phyloP scores from a whole-genome alignment of 2,329 filamentous ascomycete species.

The Dactylellina drechsleri region DNA sequence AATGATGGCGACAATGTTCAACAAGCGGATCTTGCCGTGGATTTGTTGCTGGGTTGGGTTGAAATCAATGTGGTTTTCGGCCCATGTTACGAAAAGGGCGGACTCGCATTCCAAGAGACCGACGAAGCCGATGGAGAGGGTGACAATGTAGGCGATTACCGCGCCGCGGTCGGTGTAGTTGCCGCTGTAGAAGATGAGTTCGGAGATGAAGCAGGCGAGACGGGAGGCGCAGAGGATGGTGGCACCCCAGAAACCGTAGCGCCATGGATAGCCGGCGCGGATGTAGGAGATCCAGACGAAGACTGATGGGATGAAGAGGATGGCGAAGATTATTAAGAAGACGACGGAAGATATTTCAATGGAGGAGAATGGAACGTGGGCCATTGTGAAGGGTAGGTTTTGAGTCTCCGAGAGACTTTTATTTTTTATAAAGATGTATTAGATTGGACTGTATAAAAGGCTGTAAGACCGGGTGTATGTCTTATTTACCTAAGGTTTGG shows the following conservation, averaged over 20 bases:
- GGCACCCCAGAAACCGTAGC: slow-evolving; percentile 54
- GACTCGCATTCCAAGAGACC: slow-evolving; percentile 48
- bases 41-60: slow-evolving; percentile 26
- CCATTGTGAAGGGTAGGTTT: slow-evolving; percentile 12
- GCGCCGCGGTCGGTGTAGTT: slow-evolving; percentile 37
- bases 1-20: slow-evolving; percentile 38
- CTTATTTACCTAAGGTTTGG: too few species aligned
- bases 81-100: slow-evolving; percentile 45
- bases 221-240: slow-evolving; percentile 46
- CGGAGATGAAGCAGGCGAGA: slow-evolving; percentile 50
- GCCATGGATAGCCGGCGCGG: slow-evolving; percentile 42
- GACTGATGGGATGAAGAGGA: slow-evolving; percentile 42
- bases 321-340: slow-evolving; percentile 36
- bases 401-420: too few species aligned
- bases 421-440: too few species aligned
- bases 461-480: too few species aligned
- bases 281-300: slow-evolving; percentile 49
- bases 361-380: slow-evolving; percentile 26
- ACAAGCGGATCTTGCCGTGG: slow-evolving; percentile 40
- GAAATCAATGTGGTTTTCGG: slow-evolving; percentile 36
- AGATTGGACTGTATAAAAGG: too few species aligned
- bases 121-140: slow-evolving; percentile 47
- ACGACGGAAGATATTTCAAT: slow-evolving; percentile 45
- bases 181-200: slow-evolving; percentile 49
- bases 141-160: slow-evolving; percentile 44